phyloP scores from a whole-genome alignment of 129 eudicot species.

The Flaveria linearis region DNA sequence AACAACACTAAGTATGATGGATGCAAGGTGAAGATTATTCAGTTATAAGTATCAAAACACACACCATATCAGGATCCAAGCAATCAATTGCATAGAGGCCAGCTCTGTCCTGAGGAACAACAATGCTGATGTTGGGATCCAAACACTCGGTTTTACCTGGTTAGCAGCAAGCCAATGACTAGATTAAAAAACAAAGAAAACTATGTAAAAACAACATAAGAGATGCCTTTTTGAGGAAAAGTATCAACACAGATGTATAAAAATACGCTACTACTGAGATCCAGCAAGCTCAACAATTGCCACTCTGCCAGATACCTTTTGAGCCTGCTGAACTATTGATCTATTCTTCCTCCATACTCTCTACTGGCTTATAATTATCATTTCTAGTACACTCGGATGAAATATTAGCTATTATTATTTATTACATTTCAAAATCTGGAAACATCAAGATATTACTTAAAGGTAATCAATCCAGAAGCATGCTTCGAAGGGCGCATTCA shows the following conservation, averaged over 20 bases:
- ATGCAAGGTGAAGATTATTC: conserved; percentile 16
- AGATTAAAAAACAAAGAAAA: background rate
- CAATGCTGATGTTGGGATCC: conserved; percentile 66
- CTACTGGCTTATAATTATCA: background rate
- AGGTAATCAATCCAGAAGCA: conserved; percentile 13
- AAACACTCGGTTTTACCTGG: conserved; percentile 73
- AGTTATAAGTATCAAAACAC: conserved; percentile 13
- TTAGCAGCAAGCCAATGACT: conserved; percentile 32
- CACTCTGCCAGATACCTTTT: background rate
- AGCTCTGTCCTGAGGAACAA: conserved; percentile 82
- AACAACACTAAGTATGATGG: background rate
- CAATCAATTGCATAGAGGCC: conserved; percentile 91
- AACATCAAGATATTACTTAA: conserved; percentile 10
- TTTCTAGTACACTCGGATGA: background rate
- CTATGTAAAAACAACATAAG: background rate
- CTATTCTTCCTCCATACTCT: too few species aligned
- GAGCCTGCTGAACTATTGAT: background rate
- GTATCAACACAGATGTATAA: background rate
- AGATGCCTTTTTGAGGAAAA: background rate
- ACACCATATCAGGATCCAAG: conserved; percentile 95
- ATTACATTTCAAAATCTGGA: background rate
- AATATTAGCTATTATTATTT: background rate
- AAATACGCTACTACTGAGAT: background rate
- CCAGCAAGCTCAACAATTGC: background rate
- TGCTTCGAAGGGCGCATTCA: background rate